These are phyloP conservation scores for Trichophyton schoenleinii DNA, from an alignment of 2,329 filamentous ascomycete genomes.

Conservation along the genomic window DNA sequence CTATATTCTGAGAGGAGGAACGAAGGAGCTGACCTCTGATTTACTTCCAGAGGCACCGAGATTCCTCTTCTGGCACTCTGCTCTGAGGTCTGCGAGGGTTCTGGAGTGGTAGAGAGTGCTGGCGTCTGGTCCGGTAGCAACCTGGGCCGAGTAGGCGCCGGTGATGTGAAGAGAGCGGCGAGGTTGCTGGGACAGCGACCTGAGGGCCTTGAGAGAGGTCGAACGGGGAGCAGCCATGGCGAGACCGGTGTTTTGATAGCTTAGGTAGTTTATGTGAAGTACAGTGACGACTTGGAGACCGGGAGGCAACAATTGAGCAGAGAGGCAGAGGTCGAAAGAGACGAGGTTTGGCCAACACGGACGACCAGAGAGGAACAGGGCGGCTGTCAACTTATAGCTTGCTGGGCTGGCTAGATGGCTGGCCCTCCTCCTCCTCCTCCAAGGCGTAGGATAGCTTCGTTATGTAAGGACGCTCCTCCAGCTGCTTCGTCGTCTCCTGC, in stretches of 20 bases:
- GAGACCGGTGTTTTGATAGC: background rate
- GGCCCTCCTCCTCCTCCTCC: background rate
- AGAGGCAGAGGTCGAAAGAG: background rate
- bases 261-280: background rate
- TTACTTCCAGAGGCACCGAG: conserved; percentile 37
- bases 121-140: conserved; percentile 39
- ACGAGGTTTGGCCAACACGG: background rate
- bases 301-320: background rate
- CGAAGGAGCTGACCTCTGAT: conserved; percentile 33
- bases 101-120: conserved; percentile 40
- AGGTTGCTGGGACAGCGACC: conserved; percentile 30
- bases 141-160: conserved; percentile 44
- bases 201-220: conserved; percentile 34
- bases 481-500: background rate
- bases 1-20: background rate
- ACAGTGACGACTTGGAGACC: background rate
- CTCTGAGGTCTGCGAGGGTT: conserved; percentile 39
- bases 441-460: too few species aligned
- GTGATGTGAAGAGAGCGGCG: conserved; percentile 48
- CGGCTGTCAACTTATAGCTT: background rate
- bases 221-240: conserved; percentile 35
- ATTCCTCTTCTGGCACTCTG: conserved; percentile 40
- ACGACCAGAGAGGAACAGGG: conserved; percentile 7
- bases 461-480: too few species aligned
- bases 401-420: background rate